Percentiles rank a stretch among this genome's conserved stretches.
These are phyloP conservation scores for Aegilops tauschii DNA, from an alignment of 176 grass and related monocot genomes.

Conservation along the genomic window DNA sequence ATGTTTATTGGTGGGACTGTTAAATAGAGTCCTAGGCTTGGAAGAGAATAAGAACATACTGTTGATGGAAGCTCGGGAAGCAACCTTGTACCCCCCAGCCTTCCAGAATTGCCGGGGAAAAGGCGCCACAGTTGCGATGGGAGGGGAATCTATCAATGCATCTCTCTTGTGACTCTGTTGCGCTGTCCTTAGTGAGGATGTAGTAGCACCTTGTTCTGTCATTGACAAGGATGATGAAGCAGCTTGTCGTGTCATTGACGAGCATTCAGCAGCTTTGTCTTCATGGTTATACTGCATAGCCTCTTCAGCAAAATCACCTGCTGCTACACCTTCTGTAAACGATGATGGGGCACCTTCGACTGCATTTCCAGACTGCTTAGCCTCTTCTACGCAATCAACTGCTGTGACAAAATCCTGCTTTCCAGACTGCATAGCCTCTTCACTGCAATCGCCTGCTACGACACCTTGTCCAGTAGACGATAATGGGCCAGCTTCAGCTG, in stretches of 20 bases:
- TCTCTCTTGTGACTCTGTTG: not conserved
- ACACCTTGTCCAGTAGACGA: not conserved
- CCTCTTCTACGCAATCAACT: not conserved
- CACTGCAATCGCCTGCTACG: not conserved
- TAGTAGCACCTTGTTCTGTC: slow-evolving; percentile 1
- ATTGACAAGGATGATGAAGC: not conserved
- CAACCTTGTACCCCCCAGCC: slow-evolving; percentile 44
- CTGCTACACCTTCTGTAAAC: not conserved
- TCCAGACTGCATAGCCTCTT: not conserved
- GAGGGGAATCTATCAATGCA: not conserved
- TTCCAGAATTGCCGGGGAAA: slow-evolving; percentile 61
- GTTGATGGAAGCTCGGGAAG: slow-evolving; percentile 21
- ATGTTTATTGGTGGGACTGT: not conserved
- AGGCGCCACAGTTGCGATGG: not conserved
- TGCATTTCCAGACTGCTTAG: not conserved
- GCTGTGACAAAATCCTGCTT: not conserved
- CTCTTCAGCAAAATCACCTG: not conserved
- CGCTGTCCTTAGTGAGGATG: not conserved
- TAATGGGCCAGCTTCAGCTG: not conserved
- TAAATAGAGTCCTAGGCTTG: not conserved
- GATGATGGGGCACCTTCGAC: not conserved
- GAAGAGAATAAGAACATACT: slow-evolving; percentile 21
- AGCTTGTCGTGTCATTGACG: not conserved
- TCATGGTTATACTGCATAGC: not conserved
- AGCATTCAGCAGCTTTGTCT: not conserved